These are phyloP conservation scores for Cercospora sp. DNA, from an alignment of 2,329 filamentous ascomycete genomes.

Conservation along the genomic window DNA sequence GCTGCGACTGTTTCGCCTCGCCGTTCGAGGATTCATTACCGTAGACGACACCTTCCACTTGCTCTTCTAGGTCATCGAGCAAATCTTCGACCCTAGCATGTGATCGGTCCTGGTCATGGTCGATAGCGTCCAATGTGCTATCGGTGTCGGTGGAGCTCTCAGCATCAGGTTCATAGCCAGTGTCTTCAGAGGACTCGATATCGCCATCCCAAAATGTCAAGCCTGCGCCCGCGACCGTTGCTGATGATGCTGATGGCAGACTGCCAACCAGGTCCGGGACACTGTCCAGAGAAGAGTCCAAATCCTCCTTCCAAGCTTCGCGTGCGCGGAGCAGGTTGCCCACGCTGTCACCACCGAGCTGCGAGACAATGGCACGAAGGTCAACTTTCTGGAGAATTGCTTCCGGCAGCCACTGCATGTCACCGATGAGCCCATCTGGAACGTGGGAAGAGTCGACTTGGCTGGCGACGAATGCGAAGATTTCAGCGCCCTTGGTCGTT, in stretches of 20 bases:
- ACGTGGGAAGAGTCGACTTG: constrained; percentile 1
- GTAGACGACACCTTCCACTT: background rate
- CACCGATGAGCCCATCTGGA: background rate
- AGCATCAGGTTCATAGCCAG: constrained; percentile 7
- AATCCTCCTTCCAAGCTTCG: constrained; percentile 9
- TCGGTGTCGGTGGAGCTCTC: constrained; percentile 4
- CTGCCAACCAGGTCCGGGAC: background rate
- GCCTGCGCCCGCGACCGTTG: background rate
- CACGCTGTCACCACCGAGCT: constrained; percentile 3
- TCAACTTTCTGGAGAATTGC: constrained; percentile 1
- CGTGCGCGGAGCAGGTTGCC: background rate
- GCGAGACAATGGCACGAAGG: background rate
- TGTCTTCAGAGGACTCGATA: background rate
- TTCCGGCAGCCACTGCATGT: constrained; percentile 16
- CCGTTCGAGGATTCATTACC: background rate
- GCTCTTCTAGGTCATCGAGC: background rate
- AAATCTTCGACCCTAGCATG: background rate
- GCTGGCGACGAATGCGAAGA: constrained; percentile 3
- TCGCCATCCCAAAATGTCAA: background rate
- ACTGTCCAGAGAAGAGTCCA: background rate
- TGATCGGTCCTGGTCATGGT: background rate
- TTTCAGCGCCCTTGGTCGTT: background rate
- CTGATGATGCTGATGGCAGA: background rate
- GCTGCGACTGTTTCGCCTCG: background rate
- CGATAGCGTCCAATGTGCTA: background rate